Conservation (phyloP, 1,284 basidiomycete genomes). For the Omphalotus olearius region DNA sequence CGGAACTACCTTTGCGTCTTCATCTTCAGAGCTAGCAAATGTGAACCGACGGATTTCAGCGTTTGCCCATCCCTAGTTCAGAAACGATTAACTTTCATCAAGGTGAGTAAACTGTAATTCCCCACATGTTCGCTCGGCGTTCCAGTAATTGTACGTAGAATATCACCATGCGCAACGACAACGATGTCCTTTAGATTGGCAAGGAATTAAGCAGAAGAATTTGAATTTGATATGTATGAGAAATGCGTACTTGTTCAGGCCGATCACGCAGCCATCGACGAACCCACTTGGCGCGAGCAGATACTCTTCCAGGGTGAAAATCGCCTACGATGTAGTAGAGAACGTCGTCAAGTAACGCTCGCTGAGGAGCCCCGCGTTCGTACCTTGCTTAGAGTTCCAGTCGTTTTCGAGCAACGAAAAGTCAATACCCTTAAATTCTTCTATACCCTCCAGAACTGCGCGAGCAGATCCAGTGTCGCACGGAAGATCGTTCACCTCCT, state of each 20-base stretch:
- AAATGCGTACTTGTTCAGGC: conserved; percentile 20
- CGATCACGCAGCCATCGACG: conserved; percentile 27
- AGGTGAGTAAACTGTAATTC: not conserved
- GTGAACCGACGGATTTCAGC: conserved; percentile 18
- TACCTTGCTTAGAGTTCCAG: conserved; percentile 27
- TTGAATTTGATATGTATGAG: not conserved
- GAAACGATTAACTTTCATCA: conserved; percentile 19
- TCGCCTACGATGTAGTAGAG: conserved; percentile 20
- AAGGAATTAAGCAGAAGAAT: not conserved
- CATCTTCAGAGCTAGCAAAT: conserved; percentile 23
- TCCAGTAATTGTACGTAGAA: conserved; percentile 25
- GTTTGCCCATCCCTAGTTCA: conserved; percentile 25
- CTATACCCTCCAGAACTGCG: conserved; percentile 25
- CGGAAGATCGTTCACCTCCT: conserved; percentile 25
- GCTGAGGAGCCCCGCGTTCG: not conserved
- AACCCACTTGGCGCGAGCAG: conserved; percentile 27
- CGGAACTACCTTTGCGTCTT: conserved; percentile 16
- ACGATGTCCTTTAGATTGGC: conserved; percentile 23
- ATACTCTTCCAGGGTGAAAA: conserved; percentile 18
- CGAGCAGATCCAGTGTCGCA: conserved; percentile 28
- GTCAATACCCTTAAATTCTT: conserved; percentile 28
- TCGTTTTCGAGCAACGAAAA: conserved; percentile 26
- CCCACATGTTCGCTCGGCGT: not conserved
- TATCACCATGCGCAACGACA: conserved; percentile 28
- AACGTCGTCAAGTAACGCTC: not conserved